Evolutionary conservation across 306 rosid species (phyloP), one percentile per base, ranked within the genome.

Genomic region (Astragalus membranaceus): DNA sequence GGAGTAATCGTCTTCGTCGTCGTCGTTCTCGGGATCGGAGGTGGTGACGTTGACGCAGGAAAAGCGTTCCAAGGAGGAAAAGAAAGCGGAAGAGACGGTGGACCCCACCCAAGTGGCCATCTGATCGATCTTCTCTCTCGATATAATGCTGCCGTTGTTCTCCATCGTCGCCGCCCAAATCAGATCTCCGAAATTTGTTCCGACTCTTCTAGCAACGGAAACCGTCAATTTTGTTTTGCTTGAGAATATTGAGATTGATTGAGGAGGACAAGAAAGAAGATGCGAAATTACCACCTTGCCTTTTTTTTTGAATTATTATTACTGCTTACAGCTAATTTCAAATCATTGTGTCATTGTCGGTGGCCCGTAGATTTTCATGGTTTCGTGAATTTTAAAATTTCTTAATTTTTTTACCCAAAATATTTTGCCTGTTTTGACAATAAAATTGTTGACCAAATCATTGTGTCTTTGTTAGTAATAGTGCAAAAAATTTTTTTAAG

Each of bases 11-110:
- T 69, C 76, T 3, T 66, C 79, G 5, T 79, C 89, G 3, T 82
- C 88, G n/a, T 86, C 89, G 8, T 78, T 43, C 33, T 90, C 91
- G 69, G 73, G 71, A 13, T 82, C 96, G 37, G 70, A 33, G 80
- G 94, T 88, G 81, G 91, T 6, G 86, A 90, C 68, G 83, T 90
- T 86, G 84, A 90, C 91, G 83, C 94, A 90, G 20, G 94, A 84
- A 71, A 84, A 90, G 77, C 96, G 91, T 75, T 90, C 89, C 23
- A 90, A 79, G 13, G 96, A 90, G 53, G 91, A 85, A 69, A 90
- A 90, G 88, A 90, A 90, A 48, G 94, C 96, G 46, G 94, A 84
- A 3, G 88, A 73, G 26, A 90, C 87, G 61, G 94, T 84, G 82
- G 94, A 78, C 10, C 94, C 79, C 5, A 90, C 53, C 94, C 96